Base-by-base conservation (phyloP, 345 rosid genomes). In the Ceriops zippeliana region DNA sequence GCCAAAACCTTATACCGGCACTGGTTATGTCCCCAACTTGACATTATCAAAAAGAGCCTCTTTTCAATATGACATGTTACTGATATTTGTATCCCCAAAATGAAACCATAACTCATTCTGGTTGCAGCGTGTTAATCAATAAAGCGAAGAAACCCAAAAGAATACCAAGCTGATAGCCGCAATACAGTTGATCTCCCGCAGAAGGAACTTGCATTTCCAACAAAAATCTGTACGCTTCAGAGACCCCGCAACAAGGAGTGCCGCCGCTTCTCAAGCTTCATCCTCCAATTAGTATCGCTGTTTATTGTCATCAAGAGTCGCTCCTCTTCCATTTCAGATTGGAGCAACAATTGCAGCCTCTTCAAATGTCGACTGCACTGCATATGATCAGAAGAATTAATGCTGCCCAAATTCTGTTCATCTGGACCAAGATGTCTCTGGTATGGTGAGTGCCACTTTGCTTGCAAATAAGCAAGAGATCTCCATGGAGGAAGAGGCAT, bases 401-500 rank as follows among this genome's bases (percentile, higher is more conserved):
- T 68, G 70, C 67, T 26, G 10, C 73, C 66, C 26, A 74, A 70
- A 59, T 74, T 69, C 59, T 69, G 80, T 13, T 77, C 78, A 31
- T 79, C 82, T 0, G 83, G 92, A 63, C 61, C 63, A 5, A 84
- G 70, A 74, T 69, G 84, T 31, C 97, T 84, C 74, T 84, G 83
- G 77, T 84, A 75, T 0, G 86, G 86, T 0, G 97, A 89, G 64
- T 78, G 78, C 98, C 98, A 93, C 78, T 93, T 91, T 3, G 96
- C 90, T 70, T 85, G 86, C 80, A 93, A 76, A 74, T 93, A 91
- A 62, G 87, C 84, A 7, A 91, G 78, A 5, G 98, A 91, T 73
- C 98, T 86, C 98, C 98, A 93, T 0, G 98, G 98, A 72, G 98
- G 98, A 52, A 93, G 81, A 11, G 95, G 93, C 98, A 93, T 93